These are phyloP conservation scores for Solanum bulbocastanum DNA, from an alignment of 257 asterid species.

Conservation along the genomic window DNA sequence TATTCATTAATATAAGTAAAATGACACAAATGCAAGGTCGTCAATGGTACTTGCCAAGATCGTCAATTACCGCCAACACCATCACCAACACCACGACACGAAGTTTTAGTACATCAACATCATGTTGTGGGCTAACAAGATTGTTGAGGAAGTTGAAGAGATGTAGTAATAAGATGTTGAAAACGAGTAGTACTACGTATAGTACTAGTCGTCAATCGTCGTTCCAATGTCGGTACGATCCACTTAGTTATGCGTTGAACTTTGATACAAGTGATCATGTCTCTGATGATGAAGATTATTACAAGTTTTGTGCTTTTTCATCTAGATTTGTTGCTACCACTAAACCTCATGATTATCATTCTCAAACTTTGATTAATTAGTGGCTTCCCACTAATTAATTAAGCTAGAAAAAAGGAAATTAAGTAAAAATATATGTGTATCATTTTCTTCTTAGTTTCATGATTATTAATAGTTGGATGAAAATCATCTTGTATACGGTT, in stretches of 20 bases:
- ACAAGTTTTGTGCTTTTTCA: constrained; percentile 58
- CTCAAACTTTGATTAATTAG: constrained; percentile 13
- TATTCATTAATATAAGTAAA: background rate
- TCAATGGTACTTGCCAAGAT: constrained; percentile 30
- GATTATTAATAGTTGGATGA: background rate
- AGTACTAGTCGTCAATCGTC: constrained; percentile 32
- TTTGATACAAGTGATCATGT: constrained; percentile 35
- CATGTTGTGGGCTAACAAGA: constrained; percentile 43
- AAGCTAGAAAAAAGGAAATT: background rate
- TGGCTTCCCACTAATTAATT: constrained; percentile 6
- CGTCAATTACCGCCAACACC: background rate
- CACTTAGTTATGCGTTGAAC: constrained; percentile 63
- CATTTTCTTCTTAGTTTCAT: background rate
- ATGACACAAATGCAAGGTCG: constrained; percentile 21
- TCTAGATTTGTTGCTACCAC: constrained; percentile 55
- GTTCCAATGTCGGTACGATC: constrained; percentile 60
- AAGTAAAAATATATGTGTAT: background rate
- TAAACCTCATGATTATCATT: background rate
- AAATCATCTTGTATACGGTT: background rate
- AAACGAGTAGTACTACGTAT: background rate
- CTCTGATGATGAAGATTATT: constrained; percentile 43
- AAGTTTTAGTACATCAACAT: background rate
- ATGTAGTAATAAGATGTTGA: constrained; percentile 30
- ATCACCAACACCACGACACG: background rate
- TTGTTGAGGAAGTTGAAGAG: constrained; percentile 48